Base-by-base conservation (phyloP, 768 basidiomycete genomes). In the Suillus subluteus region DNA sequence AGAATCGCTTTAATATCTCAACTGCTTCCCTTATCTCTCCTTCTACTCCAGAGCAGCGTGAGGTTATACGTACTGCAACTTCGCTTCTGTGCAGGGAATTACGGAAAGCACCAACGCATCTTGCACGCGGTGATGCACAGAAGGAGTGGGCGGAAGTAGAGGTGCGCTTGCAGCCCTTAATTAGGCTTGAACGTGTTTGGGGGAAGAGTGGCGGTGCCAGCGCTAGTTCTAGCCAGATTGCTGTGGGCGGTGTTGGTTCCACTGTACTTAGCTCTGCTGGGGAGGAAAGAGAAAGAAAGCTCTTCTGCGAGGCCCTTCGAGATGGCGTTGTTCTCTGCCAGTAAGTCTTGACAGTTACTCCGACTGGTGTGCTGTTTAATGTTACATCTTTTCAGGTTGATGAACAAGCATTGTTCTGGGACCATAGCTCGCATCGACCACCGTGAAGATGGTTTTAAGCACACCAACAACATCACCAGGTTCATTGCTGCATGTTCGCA, bases 311-410 rank as follows among this genome's bases (percentile, higher is more conserved):
- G 63, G 88, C 91, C 0, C 74, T 96, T 64, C 80, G 88, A 71
- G 95, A 97, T 79, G 95, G 95, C 1, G 91, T 89, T 76, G 86
- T 96, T 26, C 83, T 97, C 30, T 96, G 95, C 88, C 90, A 93
- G 95, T 96, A 73, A 80, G 95, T 88, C 43, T 68, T 62, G 48
- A 52, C 66, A 23, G 35, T 69, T 65, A 40, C 23, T 58, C 30
- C 44, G 63, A 70, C 62, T 62, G 35, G 46, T 62, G 37, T 58
- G 62, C 54, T 40, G 32, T 48, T 32, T 30, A 43, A 61, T 43
- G 26, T 43, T 64, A 54, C 63, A 54, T 59, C 67, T 46, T 58
- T 62, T 9, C 72, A 95, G 94, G 68, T 83, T 95, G 67, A 83
- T 94, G 82, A 94, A 94, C 79, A 91, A 90, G 75, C 86, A 93